Conservation (phyloP, 2,329 filamentous ascomycete genomes). For the Alternaria dauci region DNA sequence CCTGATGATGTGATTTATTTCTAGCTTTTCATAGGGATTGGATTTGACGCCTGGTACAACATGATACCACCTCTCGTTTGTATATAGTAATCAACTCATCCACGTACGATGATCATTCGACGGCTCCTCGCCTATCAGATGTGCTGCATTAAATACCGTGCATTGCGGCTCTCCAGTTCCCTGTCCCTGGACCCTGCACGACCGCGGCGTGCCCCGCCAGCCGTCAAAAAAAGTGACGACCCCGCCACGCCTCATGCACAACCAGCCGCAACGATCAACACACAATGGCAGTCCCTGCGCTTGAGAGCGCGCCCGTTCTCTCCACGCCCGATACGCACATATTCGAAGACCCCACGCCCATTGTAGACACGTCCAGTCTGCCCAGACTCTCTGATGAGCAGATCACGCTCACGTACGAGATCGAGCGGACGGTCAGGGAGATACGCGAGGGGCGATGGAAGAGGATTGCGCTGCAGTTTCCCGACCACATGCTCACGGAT, state of each 20-base stretch:
- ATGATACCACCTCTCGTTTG: constrained; percentile 13
- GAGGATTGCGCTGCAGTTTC: constrained; percentile 91
- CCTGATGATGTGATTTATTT: constrained; percentile 23
- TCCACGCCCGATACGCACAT: constrained; percentile 70
- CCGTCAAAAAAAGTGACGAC: constrained; percentile 26
- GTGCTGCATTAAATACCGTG: constrained; percentile 3
- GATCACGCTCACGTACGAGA: constrained; percentile 81
- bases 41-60: constrained; percentile 3
- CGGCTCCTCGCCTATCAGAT: constrained; percentile 9
- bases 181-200: constrained; percentile 15
- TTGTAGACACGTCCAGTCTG: constrained; percentile 47
- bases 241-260: constrained; percentile 24
- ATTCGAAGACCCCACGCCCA: constrained; percentile 62
- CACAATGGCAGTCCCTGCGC: constrained; percentile 40
- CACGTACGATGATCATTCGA: neutral
- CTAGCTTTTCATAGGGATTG: constrained; percentile 6
- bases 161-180: constrained; percentile 22
- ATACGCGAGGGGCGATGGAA: constrained; percentile 76
- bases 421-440: constrained; percentile 78
- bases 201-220: constrained; percentile 17
- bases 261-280: neutral
- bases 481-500: constrained; percentile 89
- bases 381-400: constrained; percentile 69
- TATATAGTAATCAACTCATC: constrained; percentile 8
- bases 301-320: constrained; percentile 62